Percentiles rank a stretch among this genome's conserved stretches.
Evolutionary conservation across 768 basidiomycete genomes (phyloP).

Genomic region (Suillus tomentosus): DNA sequence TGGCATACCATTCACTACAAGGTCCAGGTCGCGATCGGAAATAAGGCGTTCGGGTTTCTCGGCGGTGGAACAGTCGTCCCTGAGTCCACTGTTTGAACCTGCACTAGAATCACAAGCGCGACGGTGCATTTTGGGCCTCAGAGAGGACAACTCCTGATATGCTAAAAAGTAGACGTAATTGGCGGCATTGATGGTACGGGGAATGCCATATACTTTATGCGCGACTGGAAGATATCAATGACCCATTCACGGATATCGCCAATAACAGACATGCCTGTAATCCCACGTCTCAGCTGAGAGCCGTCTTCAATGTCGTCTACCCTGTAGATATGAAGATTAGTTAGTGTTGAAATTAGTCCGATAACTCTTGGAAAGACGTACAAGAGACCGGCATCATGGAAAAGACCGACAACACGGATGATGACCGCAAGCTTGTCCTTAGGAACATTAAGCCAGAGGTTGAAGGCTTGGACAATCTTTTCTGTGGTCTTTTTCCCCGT

Average conservation of each 20-base stretch:
- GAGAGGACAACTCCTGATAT: slow-evolving; percentile 68
- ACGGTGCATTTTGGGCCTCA: neutral
- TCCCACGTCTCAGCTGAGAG: slow-evolving; percentile 77
- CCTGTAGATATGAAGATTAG: slow-evolving; percentile 39
- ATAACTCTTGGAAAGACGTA: slow-evolving; percentile 36
- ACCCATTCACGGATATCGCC: neutral
- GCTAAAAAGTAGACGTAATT: slow-evolving; percentile 95
- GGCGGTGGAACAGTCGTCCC: neutral
- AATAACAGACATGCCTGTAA: slow-evolving; percentile 53
- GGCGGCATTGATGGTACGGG: slow-evolving; percentile 92
- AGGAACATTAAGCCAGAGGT: slow-evolving; percentile 83
- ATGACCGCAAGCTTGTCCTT: slow-evolving; percentile 67
- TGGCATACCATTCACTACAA: slow-evolving; percentile 65
- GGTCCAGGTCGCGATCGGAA: slow-evolving; percentile 52
- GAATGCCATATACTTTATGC: slow-evolving; percentile 92
- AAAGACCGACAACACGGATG: slow-evolving; percentile 78
- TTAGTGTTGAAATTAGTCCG: neutral
- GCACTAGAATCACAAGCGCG: neutral
- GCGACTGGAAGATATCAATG: slow-evolving; percentile 54
- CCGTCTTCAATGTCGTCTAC: slow-evolving; percentile 93
- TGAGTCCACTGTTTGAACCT: neutral
- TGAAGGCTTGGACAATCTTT: slow-evolving; percentile 86
- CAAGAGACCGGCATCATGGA: slow-evolving; percentile 90
- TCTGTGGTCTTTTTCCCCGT: slow-evolving; percentile 90
- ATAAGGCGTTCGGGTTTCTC: slow-evolving; percentile 22